Evolutionary conservation across 148 eudicot species (phyloP), one percentile per base, ranked within the genome.

Genomic region (Amaranthus cruentus): DNA sequence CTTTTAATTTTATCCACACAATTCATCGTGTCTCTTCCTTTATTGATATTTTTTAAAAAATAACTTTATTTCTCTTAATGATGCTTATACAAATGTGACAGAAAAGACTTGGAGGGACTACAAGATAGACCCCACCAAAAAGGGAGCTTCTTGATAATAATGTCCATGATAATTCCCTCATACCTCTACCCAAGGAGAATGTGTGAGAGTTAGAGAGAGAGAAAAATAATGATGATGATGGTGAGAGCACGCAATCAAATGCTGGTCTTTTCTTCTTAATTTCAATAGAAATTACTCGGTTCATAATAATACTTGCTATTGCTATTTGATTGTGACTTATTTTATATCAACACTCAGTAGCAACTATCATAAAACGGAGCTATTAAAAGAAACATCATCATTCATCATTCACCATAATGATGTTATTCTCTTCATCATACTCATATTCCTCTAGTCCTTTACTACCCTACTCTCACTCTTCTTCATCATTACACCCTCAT

Each of bases 171-270:
- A 38, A 75, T 75, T 38, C 67, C 68, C 38, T 43, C 63, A 15
- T 55, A 60, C 7, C 80, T 12, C 79, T 12, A 11, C 48, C 55
- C 43, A 55, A 55, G 46, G 5, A 79, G 64, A 79, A 56, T 53
- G 65, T 60, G 63, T 50, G 63, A 55, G 62, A 54, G 58, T 28
- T 38, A 57, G 57, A 58, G 51, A 42, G 18, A 9, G 68, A 38
- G 72, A 44, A 48, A 73, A 55, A 14, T 75, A 66, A 73, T 78
- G 74, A 52, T 79, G 74, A 69, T 76, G 71, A 56, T 65, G 69
- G 75, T 71, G 75, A 79, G 75, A 75, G 78, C 75, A 75, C 82
- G 55, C 42, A 73, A 78, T 52, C 64, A 73, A 67, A 11, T 7
- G 21, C 60, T 73, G 78, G 69, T 62, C 53, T 69, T 70, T 69